Conservation (phyloP, 148 eudicot genomes). For the Pharnaceum exiguum region DNA sequence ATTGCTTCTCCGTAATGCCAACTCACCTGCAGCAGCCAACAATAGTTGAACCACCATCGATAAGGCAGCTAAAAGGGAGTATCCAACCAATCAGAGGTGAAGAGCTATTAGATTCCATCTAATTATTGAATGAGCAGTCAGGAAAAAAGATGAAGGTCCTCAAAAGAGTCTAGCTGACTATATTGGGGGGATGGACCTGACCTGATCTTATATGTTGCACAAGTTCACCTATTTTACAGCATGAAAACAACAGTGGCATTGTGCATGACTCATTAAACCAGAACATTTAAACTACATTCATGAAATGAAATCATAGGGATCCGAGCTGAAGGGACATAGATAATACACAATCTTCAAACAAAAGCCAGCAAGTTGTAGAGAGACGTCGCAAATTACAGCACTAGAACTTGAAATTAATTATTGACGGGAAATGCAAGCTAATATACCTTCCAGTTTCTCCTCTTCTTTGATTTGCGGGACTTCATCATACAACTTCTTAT, state of each 20-base stretch:
- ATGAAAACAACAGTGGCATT: not conserved
- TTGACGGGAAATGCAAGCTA: not conserved
- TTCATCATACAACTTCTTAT: constrained; percentile 45
- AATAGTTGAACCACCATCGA: not conserved
- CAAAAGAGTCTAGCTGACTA: no score
- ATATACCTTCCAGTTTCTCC: constrained; percentile 53
- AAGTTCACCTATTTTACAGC: no score
- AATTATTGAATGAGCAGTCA: no score
- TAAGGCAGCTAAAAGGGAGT: not conserved
- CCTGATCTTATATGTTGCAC: no score
- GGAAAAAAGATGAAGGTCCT: no score
- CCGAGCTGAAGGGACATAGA: not conserved
- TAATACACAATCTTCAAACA: no score
- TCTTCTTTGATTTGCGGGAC: constrained; percentile 28
- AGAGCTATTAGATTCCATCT: not conserved
- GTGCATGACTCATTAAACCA: not conserved
- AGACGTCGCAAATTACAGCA: constrained; percentile 2
- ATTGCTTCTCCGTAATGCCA: not conserved
- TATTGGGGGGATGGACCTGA: no score
- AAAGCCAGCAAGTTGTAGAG: no score
- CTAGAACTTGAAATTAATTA: not conserved
- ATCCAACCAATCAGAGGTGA: no score
- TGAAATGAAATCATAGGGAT: not conserved
- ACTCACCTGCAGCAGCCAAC: not conserved
- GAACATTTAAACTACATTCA: not conserved